These are phyloP conservation scores for Endogone sp. DNA, from an alignment of 192 early-diverging fungal species.

Conservation along the genomic window DNA sequence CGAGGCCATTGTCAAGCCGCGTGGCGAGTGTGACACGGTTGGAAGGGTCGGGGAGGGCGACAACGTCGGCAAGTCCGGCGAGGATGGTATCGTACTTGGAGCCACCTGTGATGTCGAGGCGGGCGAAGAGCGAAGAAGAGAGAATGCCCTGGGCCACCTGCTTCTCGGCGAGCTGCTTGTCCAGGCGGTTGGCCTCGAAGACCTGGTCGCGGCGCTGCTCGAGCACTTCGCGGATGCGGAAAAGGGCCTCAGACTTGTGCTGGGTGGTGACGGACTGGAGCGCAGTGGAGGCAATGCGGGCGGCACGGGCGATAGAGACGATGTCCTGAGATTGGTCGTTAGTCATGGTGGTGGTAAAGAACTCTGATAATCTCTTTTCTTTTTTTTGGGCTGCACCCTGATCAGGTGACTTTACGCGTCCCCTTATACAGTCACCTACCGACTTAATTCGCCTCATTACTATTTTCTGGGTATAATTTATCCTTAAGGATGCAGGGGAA, in stretches of 20 bases:
- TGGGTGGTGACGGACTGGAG: constrained; percentile 64
- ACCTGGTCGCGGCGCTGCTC: constrained; percentile 61
- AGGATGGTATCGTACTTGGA: constrained; percentile 87
- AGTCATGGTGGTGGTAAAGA: too few species aligned
- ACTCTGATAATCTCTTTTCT: too few species aligned
- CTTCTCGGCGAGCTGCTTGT: constrained; percentile 68
- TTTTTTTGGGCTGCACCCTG: too few species aligned
- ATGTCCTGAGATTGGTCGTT: background rate
- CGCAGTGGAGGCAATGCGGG: constrained; percentile 69
- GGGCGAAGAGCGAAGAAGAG: constrained; percentile 75
- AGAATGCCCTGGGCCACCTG: constrained; percentile 73
- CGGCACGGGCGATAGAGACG: constrained; percentile 42
- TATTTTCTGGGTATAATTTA: too few species aligned
- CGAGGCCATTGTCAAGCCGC: constrained; percentile 77
- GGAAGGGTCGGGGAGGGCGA: constrained; percentile 78
- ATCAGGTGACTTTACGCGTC: too few species aligned
- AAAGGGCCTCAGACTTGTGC: constrained; percentile 77
- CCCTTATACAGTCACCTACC: too few species aligned
- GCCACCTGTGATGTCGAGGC: constrained; percentile 79
- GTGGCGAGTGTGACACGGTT: constrained; percentile 75
- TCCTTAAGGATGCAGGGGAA: too few species aligned
- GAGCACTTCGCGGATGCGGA: constrained; percentile 65
- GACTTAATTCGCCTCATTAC: too few species aligned
- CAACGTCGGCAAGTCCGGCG: constrained; percentile 88
- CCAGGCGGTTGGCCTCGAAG: constrained; percentile 71